These are phyloP conservation scores for Chytriomyces hyalinus DNA, from an alignment of 192 early-diverging fungal species.

Conservation along the genomic window DNA sequence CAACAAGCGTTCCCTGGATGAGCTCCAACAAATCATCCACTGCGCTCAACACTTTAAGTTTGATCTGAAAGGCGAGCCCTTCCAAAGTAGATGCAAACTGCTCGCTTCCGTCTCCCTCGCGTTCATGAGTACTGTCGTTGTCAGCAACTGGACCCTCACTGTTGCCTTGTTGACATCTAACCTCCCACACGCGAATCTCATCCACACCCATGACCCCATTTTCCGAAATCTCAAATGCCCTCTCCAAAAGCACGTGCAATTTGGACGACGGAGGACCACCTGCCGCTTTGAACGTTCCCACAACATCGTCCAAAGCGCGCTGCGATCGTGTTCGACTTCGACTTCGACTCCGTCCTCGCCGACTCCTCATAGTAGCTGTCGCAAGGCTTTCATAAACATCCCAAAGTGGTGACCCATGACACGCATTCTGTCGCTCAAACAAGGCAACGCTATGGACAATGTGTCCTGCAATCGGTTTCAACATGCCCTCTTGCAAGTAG, in stretches of 20 bases:
- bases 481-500: neutral
- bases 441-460: neutral
- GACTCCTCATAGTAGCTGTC: neutral
- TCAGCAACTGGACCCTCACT: neutral
- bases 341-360: conserved; percentile 8
- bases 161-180: neutral
- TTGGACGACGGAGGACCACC: neutral
- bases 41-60: conserved; percentile 17
- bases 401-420: neutral
- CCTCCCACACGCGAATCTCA: conserved; percentile 10
- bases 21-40: conserved; percentile 15
- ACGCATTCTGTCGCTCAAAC: too few relatives aligned
- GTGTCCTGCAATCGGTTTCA: conserved; percentile 1
- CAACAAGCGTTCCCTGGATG: neutral
- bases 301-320: neutral
- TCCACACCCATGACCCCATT: conserved; percentile 2
- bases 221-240: conserved; percentile 3
- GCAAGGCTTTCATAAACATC: neutral
- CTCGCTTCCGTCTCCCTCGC: neutral
- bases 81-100: neutral
- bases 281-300: neutral
- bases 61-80: conserved; percentile 21
- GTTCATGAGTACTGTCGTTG: neutral
- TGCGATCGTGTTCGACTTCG: conserved; percentile 6
- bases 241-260: neutral